Evolutionary conservation across 176 grass and related monocot species (phyloP).

Genomic region (Triticum timopheevii): DNA sequence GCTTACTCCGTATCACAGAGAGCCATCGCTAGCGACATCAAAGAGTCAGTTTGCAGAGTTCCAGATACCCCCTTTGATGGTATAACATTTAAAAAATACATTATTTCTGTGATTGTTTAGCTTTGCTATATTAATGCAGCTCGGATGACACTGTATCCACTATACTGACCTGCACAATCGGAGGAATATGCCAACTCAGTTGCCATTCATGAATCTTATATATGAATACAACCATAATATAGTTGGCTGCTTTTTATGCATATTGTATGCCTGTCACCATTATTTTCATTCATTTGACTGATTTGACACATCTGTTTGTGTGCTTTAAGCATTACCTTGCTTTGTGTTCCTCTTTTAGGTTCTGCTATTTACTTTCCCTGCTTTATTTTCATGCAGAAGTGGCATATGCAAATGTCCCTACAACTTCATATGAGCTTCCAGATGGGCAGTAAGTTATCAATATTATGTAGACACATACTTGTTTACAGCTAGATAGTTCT

Average conservation of each 20-base stretch:
- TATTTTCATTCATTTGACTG: constrained; percentile 6
- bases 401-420: constrained; percentile 98
- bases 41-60: constrained; percentile 89
- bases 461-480: constrained; percentile 6
- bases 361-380: constrained; percentile 14
- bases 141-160: background rate
- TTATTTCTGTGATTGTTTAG: background rate
- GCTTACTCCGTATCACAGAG: constrained; percentile 48
- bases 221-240: background rate
- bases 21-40: constrained; percentile 89
- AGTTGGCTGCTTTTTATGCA: background rate
- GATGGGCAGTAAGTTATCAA: constrained; percentile 91
- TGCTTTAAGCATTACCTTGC: background rate
- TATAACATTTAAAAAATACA: constrained; percentile 27
- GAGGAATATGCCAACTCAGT: background rate
- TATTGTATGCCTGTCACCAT: background rate
- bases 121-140: background rate
- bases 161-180: background rate
- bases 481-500: constrained; percentile 16
- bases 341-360: constrained; percentile 16
- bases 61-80: constrained; percentile 95
- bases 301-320: background rate
- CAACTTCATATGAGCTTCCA: constrained; percentile 95
- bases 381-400: constrained; percentile 72
- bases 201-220: background rate